Evolutionary conservation across 371 early-diverging fungal genomes (phyloP), one percentile per base, ranked within the genome.

Genomic region (Catenaria anguillulae): DNA sequence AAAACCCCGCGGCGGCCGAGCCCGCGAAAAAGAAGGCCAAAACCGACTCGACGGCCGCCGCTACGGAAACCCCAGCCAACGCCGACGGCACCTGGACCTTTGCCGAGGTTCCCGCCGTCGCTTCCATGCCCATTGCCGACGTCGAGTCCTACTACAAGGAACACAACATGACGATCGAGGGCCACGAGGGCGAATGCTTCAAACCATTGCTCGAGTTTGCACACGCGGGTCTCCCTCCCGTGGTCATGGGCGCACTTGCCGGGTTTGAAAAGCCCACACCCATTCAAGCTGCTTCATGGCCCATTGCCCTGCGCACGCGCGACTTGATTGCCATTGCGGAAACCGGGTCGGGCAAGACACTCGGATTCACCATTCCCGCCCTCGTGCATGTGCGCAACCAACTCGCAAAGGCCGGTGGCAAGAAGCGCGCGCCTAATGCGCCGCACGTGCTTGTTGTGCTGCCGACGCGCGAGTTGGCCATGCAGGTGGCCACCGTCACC

Each of bases 391-490:
- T 71, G 0, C 71, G 74, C 0, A 71, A 75, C 37, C 50, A 21
- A 37, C 58, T 34, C 66, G 68, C 15, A 74, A 76, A 6, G 74
- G 76, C 58, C 76, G 84, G 50, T 62, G 76, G 12, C 68, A 79
- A 15, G 15, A 63, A 46, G 35, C 33, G 33, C 13, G 33, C 37
- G 19, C 88, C 89, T n/a, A 84, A 58, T 24, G 29, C 33, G 40
- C 58, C 87, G 0, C 68, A 88, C 2, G 88, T 85, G 12, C 84
- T 96, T 37, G 84, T 98, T 33, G 69, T 99, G 64, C 86, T 90
- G 21, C 97, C 96, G 2, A 99, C 99, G 4, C 89, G 98, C 45
- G 99, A 99, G 74, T 82, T 99, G 64, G 99, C 99, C 1, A 84
- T 87, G 66, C 99, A 99, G 76, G 93, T 93, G 52, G 69, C 82